These are phyloP conservation scores for Sclerotinia sclerotiorum DNA, from an alignment of 2,329 filamentous ascomycete genomes.

Conservation along the genomic window DNA sequence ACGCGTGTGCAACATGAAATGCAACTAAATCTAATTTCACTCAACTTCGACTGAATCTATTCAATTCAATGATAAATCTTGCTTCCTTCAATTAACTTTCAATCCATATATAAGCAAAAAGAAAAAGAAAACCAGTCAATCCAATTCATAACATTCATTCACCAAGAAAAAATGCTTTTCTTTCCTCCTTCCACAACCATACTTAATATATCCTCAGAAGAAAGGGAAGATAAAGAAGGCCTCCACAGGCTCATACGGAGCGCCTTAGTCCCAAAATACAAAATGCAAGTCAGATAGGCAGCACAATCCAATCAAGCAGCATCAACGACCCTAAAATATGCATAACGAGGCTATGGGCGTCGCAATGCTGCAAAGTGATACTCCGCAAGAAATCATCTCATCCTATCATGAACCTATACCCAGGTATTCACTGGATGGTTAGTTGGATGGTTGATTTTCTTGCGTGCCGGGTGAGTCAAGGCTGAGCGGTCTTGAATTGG, in stretches of 20 bases:
- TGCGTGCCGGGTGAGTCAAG: not conserved
- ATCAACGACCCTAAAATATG: not conserved
- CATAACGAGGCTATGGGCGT: not conserved
- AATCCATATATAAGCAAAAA: not conserved
- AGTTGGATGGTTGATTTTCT: not conserved
- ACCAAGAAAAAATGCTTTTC: no score
- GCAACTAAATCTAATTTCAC: not conserved
- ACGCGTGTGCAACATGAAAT: not conserved
- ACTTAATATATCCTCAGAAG: not conserved
- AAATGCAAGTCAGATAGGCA: constrained; percentile 14
- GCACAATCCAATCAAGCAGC: not conserved
- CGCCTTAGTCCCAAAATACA: not conserved
- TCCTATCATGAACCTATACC: not conserved
- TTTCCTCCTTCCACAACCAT: no score
- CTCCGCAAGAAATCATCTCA: not conserved
- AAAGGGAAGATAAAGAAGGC: not conserved
- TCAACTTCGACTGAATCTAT: not conserved
- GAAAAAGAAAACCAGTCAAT: not conserved
- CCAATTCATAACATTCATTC: not conserved
- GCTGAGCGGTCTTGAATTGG: not conserved
- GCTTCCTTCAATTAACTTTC: not conserved
- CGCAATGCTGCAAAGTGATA: not conserved
- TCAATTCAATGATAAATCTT: not conserved
- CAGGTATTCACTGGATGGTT: not conserved
- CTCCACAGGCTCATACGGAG: not conserved